phyloP scores from a whole-genome alignment of 306 rosid genomes.

The Fragaria nilgerrensis region DNA sequence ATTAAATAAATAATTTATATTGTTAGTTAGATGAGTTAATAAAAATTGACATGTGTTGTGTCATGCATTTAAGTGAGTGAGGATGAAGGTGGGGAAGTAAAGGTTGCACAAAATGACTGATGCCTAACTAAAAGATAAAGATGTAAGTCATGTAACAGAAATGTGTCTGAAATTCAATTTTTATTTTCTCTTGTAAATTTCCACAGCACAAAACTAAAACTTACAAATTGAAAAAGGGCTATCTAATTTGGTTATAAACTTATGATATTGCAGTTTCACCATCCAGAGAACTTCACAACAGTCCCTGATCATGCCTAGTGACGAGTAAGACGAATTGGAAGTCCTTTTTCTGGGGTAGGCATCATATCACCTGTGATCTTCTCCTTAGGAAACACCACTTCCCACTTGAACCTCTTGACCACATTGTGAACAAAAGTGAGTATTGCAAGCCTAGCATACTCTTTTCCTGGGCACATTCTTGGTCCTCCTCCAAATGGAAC shows the following conservation, averaged over 20 bases:
- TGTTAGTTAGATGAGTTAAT: too few relatives aligned
- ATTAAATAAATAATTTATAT: too few relatives aligned
- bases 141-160: background rate
- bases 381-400: slow-evolving; percentile 22
- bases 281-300: background rate
- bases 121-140: background rate
- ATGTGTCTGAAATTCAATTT: background rate
- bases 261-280: background rate
- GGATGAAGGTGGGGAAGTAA: too few relatives aligned
- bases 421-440: slow-evolving; percentile 39
- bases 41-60: too few relatives aligned
- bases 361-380: slow-evolving; percentile 39
- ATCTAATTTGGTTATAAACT: background rate
- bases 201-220: background rate
- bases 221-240: background rate
- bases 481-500: slow-evolving; percentile 48
- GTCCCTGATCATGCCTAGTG: slow-evolving; percentile 12
- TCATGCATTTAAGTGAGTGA: too few relatives aligned
- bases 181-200: background rate
- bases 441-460: slow-evolving; percentile 37
- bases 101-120: background rate
- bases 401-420: slow-evolving; percentile 37
- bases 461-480: slow-evolving; percentile 41
- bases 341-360: slow-evolving; percentile 43
- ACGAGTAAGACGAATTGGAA: slow-evolving; percentile 27